Conservation (phyloP, 139 green algal genomes). For the Tetradesmus lagerheimii region DNA sequence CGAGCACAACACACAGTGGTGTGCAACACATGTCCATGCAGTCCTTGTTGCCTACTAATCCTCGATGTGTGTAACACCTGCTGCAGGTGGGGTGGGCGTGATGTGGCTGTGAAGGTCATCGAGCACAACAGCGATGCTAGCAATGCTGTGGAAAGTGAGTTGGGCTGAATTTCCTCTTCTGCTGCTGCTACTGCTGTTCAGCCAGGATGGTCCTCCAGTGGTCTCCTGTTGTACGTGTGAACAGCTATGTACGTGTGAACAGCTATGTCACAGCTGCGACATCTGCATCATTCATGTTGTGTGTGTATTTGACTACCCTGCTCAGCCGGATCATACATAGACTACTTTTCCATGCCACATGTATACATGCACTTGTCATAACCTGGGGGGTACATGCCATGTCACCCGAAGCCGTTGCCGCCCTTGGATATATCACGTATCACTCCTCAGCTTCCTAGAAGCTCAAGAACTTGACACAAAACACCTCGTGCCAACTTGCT, state of each 20-base stretch:
- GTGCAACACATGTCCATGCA: too few species aligned
- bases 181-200: background rate
- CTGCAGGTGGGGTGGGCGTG: background rate
- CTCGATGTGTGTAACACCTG: too few species aligned
- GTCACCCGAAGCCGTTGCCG: too few species aligned
- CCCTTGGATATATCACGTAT: too few species aligned
- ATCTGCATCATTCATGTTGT: background rate
- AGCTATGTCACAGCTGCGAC: background rate
- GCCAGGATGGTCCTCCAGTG: background rate
- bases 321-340: background rate
- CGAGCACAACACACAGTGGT: background rate
- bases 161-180: background rate
- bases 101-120: background rate
- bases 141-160: conserved; percentile 11
- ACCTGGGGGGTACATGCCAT: too few species aligned
- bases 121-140: conserved; percentile 24
- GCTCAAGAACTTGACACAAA: too few species aligned
- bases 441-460: too few species aligned
- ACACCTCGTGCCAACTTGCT: background rate
- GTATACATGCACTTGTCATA: too few species aligned
- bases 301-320: too few species aligned
- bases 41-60: too few species aligned
- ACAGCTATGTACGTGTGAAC: background rate
- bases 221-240: too few species aligned
- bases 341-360: too few species aligned